Evolutionary conservation across 2,329 filamentous ascomycete species (phyloP).

Genomic region (Cladosporium austrohemisphaericum): DNA sequence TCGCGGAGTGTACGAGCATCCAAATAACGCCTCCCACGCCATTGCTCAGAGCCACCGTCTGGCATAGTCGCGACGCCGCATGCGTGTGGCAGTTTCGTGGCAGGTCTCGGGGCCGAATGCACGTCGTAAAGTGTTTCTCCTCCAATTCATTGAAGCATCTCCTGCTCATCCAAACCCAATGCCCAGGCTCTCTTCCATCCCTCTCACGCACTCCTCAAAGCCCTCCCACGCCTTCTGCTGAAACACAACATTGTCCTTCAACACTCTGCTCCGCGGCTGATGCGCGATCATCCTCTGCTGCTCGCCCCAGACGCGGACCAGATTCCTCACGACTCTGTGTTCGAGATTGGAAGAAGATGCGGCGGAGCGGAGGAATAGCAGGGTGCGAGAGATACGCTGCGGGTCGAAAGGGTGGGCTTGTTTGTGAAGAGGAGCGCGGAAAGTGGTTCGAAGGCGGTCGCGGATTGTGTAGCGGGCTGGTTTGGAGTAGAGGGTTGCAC

Average conservation of each 20-base stretch:
- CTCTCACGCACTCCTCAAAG: constrained; percentile 25
- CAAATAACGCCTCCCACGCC: too few relatives aligned
- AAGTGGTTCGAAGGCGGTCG: constrained; percentile 51
- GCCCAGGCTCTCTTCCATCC: constrained; percentile 1
- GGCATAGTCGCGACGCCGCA: too few relatives aligned
- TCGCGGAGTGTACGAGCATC: too few relatives aligned
- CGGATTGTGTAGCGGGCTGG: constrained; percentile 63
- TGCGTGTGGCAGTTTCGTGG: too few relatives aligned
- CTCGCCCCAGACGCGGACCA: constrained; percentile 52
- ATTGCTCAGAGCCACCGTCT: too few relatives aligned
- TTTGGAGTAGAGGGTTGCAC: constrained; percentile 62
- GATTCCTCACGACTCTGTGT: constrained; percentile 67
- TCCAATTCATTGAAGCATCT: too few relatives aligned
- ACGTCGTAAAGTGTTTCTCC: too few relatives aligned
- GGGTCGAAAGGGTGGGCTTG: constrained; percentile 45
- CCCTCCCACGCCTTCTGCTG: constrained; percentile 8
- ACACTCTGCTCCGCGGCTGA: not conserved
- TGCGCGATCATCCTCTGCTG: constrained; percentile 28
- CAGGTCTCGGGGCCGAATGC: too few relatives aligned
- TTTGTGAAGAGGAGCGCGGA: constrained; percentile 45
- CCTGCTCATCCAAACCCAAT: not conserved
- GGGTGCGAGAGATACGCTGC: constrained; percentile 58
- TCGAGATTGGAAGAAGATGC: constrained; percentile 62
- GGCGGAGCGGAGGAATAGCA: constrained; percentile 67
- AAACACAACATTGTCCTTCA: constrained; percentile 7